Base-by-base conservation (phyloP, 192 early-diverging fungal species). In the Entomortierella lignicola region DNA sequence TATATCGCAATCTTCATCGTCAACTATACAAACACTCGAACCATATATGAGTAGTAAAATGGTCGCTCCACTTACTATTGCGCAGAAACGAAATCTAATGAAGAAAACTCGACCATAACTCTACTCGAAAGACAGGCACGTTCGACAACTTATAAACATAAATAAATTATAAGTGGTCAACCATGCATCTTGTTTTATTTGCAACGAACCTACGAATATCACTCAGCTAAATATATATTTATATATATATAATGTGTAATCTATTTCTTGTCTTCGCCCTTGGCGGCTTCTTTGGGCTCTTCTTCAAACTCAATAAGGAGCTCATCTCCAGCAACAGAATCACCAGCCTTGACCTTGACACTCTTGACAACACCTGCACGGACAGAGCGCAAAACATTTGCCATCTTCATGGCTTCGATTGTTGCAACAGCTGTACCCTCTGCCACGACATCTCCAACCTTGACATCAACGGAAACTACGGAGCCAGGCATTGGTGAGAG, bases 401-500 rank as follows among this genome's bases (percentile, higher is more conserved):
- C 95, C 97, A 98, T 98, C 85, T 96, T 96, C 97, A 98, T 98
- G 27, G 97, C 97, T 84, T 98, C 97, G 21, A 98, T 93, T 0
- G 95, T 91, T 0, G 89, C 93, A 30, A 98, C 75, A 71, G 95
- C 95, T 17, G 84, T 84, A 2, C 97, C 97, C 80, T 96, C 89
- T 12, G 88, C 85, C 11, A 98, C 87, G 4, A 85, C 81, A 66
- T 98, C 93, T 20, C 94, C 95, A 8, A 81, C 91, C 77, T 89
- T 91, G 52, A 96, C 95, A 15, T 89, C 85, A 5, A 99, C 82
- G 31, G 89, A 92, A 20, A 97, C 87, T 2, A 99, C 94, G 8
- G 88, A 85, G 13, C 97, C 97, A 7, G 97, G 96, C 96, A 99
- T 99, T 4, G 97, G 96, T 12, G 93, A 85, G 1, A 92, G 82